Evolutionary conservation across 768 basidiomycete genomes (phyloP), one percentile per base, ranked within the genome.

Genomic region (Cystofilobasidium macerans): DNA sequence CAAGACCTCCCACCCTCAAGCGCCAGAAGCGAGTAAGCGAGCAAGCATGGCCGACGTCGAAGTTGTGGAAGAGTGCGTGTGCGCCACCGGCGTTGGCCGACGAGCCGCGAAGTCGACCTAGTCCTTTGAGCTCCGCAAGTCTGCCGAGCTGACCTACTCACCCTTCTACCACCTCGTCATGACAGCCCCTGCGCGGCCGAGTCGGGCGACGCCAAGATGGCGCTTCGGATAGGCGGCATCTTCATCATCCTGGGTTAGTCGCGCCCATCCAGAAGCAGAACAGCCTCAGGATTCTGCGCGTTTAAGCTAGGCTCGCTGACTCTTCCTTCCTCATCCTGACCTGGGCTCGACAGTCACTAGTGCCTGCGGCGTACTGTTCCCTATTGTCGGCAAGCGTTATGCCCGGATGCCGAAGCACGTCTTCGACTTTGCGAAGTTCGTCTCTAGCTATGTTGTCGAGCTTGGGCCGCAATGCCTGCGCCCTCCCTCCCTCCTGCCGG

Each of bases 381-480:
- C 65, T 13, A 67, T 67, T 42, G 11, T 67, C 13, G 65, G 48
- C 13, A 42, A 40, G 36, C 42, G 64, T 16, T 65, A 65, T 26
- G 30, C 57, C 0, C 59, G 38, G 16, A 28, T 61, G 2, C 59
- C 51, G 0, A 54, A 56, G 33, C 18, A 20, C 5, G 33, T 62
- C 5, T 67, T 67, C 26, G 60, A 67, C 16, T 67, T 67, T 32
- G 65, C 65, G 5, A 61, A 62, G 24, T 67, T 32, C 48, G 59
- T 20, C 28, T 28, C 51, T n/a, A 12, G 26, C 51, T 2, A 26
- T 54, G 28, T 30, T 24, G n/a, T 54, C 65, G 12, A 58, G 48
- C 20, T 3, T 24, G 51, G 14, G 16, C 22, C 30, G 2, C 22
- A 16, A 14, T 9, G 42, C 28, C 32, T 26, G 36, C 38, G 24